Evolutionary conservation across 108 stramenopile species (phyloP), one percentile per base, ranked within the genome.

Genomic region (Cyclotella cryptica): DNA sequence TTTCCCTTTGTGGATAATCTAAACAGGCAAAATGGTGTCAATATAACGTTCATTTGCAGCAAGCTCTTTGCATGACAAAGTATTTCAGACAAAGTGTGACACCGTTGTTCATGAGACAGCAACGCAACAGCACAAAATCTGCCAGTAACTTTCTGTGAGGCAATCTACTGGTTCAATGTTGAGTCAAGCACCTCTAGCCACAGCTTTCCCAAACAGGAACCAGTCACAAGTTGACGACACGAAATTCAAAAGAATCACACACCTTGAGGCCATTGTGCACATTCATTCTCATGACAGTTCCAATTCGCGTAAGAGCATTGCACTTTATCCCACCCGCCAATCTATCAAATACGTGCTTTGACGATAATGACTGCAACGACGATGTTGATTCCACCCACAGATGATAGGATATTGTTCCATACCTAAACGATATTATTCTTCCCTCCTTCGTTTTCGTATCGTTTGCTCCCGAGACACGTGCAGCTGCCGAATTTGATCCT

Each of bases 1-100:
- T 46, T 81, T 81, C 9, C 81, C 81, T 55, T 75, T 81, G 65
- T 71, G 62, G 27, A 81, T 81, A 52, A 81, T 61, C 72, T 80
- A 27, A 19, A 26, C 12, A 12, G 24, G 3, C n/a, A 26, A 55
- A 53, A 67, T 46, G 47, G 39, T 28, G 53, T 59, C 26, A 28
- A 58, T 26, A n/a, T 9, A 61, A 19, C 0, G 28, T 26, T 18
- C 27, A 47, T 30, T 62, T 22, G 29, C 35, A 35, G 35, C 2
- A 6, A 35, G 35, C 35, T 35, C 35, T 35, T 35, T n/a, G n/a
- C n/a, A n/a, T n/a, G n/a, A n/a, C n/a, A n/a, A n/a, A n/a, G n/a
- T n/a, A n/a, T n/a, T n/a, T n/a, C n/a, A n/a, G n/a, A n/a, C n/a
- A n/a, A n/a, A n/a, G n/a, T n/a, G n/a, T n/a, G n/a, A n/a, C n/a